Percentiles rank a stretch among this genome's conserved stretches.
Conservation (phyloP, 169 alveolate species). For the Eimeria falciformis region DNA sequence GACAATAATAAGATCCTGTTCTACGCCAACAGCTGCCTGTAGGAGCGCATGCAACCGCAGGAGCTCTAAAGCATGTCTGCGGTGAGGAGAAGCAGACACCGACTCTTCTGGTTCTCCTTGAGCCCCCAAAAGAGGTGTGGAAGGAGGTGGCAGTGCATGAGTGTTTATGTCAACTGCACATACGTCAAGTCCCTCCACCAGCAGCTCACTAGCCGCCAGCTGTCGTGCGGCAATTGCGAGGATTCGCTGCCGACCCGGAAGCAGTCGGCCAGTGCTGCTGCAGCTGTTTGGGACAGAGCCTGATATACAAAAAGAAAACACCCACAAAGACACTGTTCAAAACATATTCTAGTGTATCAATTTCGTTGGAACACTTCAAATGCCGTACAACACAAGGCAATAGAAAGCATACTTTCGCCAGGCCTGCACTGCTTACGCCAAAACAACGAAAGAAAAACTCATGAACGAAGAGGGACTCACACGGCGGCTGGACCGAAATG, state of each 20-base stretch:
- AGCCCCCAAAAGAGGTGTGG: background rate
- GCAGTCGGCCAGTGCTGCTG: background rate
- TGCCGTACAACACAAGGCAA: too few species aligned
- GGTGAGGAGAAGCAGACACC: background rate
- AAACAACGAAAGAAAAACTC: background rate
- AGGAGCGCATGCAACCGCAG: slow-evolving; percentile 56
- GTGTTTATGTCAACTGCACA: slow-evolving; percentile 59
- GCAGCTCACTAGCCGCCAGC: slow-evolving; percentile 51
- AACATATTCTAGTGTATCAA: background rate
- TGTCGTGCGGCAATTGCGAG: slow-evolving; percentile 37
- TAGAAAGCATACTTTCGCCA: background rate
- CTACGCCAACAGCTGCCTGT: slow-evolving; percentile 60
- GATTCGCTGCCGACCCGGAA: slow-evolving; percentile 47
- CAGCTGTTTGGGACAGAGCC: background rate
- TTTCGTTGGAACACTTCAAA: too few species aligned
- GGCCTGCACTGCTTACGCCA: background rate
- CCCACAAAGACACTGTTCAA: background rate
- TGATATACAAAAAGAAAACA: background rate
- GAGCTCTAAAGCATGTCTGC: background rate
- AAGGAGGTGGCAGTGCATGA: slow-evolving; percentile 57
- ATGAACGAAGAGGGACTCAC: background rate
- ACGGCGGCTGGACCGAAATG: slow-evolving; percentile 7
- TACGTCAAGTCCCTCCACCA: slow-evolving; percentile 34
- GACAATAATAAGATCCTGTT: slow-evolving; percentile 40
- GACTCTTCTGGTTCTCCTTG: background rate